Evolutionary conservation across 371 early-diverging fungal species (phyloP).

Genomic region (Blastocladiella emersonii): DNA sequence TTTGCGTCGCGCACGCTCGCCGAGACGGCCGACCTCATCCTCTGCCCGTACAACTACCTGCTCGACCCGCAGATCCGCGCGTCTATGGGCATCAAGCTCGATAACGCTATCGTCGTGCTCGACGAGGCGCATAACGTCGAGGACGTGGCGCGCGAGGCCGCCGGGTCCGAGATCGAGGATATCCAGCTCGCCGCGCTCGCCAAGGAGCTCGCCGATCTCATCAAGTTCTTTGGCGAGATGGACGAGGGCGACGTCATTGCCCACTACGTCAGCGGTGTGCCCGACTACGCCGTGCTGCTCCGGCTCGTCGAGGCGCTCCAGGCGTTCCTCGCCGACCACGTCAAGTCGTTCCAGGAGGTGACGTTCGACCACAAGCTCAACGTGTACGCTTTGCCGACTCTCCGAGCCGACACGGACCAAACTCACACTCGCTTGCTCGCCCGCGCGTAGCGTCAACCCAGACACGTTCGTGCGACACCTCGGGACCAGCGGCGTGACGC

Average conservation of each 20-base stretch:
- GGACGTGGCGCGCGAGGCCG: constrained; percentile 4
- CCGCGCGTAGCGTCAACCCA: no score
- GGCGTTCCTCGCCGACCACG: not conserved
- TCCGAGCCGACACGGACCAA: no score
- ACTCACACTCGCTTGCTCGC: no score
- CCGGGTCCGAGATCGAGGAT: not conserved
- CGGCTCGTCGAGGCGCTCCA: not conserved
- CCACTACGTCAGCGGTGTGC: no score
- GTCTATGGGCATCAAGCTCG: constrained; percentile 38
- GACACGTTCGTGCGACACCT: no score
- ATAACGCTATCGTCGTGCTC: constrained; percentile 58
- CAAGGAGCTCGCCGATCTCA: not conserved
- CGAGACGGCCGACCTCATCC: constrained; percentile 57
- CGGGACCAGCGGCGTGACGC: no score
- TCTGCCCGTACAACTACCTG: constrained; percentile 88
- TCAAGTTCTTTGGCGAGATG: not conserved
- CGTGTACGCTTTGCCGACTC: no score
- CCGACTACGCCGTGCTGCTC: not conserved
- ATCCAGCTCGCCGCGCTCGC: not conserved
- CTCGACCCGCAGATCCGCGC: constrained; percentile 56
- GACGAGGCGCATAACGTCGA: constrained; percentile 62
- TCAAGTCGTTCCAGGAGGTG: no score
- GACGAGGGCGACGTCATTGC: no score
- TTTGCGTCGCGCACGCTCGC: constrained; percentile 49
- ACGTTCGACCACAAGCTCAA: not conserved